Evolutionary conservation across 1,284 basidiomycete species (phyloP), one percentile per base, ranked within the genome.

Genomic region (Athelia psychrophila): DNA sequence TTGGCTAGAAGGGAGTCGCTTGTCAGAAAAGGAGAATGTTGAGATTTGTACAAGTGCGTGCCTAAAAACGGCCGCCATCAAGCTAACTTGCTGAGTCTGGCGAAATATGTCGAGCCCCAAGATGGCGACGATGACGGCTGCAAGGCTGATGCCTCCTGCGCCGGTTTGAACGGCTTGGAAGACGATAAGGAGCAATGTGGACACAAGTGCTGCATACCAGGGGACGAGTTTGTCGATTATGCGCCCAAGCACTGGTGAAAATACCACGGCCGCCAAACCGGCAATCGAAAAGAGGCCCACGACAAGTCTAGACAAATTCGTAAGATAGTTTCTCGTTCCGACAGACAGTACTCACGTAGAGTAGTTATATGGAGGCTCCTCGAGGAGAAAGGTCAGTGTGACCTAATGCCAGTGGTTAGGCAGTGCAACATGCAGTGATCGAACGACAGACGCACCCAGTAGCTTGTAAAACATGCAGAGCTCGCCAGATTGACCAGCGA

Each of bases 221-320:
- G 83, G 83, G 0, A 84, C 72, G 19, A 89, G 73, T 2, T 63
- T 69, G 63, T 91, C 86, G 45, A 90, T 76, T 9, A 81, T 55
- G 27, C 74, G 74, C 0, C 88, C 88, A 19, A 79, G 74, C 12
- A 86, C 56, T 0, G 87, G 88, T 1, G 81, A 81, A 42, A 78
- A 66, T 4, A 80, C 67, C 4, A 88, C 86, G n/a, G 85, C 86
- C 19, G 81, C 69, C 64, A 88, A 79, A 4, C 88, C 88, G 15
- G 88, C 70, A 2, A 90, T 67, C 4, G 85, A 87, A 63, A 90
- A 88, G 8, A 90, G 72, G 2, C 87, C 88, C 51, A 88, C 88
- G 18, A 77, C 71, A 30, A 89, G 68, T 3, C 86, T 82, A 30
- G 51, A 23, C 45, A 38, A 47, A 38, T 45, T 33, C 18, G 38